A percentile compares a stretch with the other conserved stretches of the same genome.
Conservation (phyloP, 1,139 yeast genomes). For the Yamadazyma dendronema region DNA sequence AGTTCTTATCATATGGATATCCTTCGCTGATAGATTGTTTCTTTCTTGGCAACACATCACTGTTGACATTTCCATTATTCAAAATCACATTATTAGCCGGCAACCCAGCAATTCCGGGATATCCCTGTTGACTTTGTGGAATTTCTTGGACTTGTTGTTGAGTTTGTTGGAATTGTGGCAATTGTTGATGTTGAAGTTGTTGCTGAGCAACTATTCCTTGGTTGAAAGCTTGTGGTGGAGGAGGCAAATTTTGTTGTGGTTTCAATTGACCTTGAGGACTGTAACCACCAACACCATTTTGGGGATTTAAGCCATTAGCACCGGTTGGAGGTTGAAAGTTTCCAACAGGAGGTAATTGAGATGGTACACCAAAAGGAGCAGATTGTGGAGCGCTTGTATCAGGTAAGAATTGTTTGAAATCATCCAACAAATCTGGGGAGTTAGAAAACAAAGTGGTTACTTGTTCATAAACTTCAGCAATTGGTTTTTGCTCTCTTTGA, state of each 20-base stretch:
- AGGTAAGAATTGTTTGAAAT: slow-evolving; percentile 92
- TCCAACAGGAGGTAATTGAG: slow-evolving; percentile 92
- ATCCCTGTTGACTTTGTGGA: slow-evolving; percentile 12
- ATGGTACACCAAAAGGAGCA: slow-evolving; percentile 25
- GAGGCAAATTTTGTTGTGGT: slow-evolving; percentile 7
- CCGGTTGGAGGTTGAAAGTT: slow-evolving; percentile 82
- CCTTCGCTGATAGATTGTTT: slow-evolving; percentile 31
- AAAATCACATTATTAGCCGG: slow-evolving; percentile 16
- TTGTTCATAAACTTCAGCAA: slow-evolving; percentile 90
- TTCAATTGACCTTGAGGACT: slow-evolving; percentile 8
- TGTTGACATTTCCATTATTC: slow-evolving; percentile 13
- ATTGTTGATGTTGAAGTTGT: slow-evolving; percentile 7
- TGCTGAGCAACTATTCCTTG: slow-evolving; percentile 7
- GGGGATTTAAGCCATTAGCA: slow-evolving; percentile 28
- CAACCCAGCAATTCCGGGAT: slow-evolving; percentile 4
- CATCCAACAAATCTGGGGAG: slow-evolving; percentile 92
- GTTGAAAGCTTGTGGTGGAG: slow-evolving; percentile 5
- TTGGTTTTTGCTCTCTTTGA: slow-evolving; percentile 93
- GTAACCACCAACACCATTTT: slow-evolving; percentile 13
- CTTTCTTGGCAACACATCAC: slow-evolving; percentile 18
- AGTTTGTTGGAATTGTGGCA: slow-evolving; percentile 11
- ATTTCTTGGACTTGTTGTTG: slow-evolving; percentile 9
- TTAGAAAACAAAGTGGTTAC: slow-evolving; percentile 85
- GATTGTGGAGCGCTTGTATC: slow-evolving; percentile 55
- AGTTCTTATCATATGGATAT: slow-evolving; percentile 30